Base-by-base conservation (phyloP, 768 basidiomycete species). In the Mycena latifolia region DNA sequence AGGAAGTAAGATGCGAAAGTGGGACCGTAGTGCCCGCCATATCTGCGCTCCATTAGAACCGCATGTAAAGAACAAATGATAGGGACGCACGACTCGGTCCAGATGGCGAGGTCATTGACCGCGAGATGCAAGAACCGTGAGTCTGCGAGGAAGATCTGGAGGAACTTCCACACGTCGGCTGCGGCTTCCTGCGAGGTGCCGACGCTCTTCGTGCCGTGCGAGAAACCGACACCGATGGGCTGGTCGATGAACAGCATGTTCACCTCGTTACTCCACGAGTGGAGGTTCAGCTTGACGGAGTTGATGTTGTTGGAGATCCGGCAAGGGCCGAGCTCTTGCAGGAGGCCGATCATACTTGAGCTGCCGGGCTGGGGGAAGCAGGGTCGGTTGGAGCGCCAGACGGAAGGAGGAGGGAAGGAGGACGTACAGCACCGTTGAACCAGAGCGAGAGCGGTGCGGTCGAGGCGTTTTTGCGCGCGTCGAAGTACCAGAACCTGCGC, bases 281-380 rank as follows among this genome's bases (percentile, higher is more conserved):
- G 83, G 0, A 86, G 84, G 70, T 90, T 90, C 25, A 80, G 71
- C 2, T 77, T 75, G 29, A 89, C 84, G 22, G 78, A 75, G 2
- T 77, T 79, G 64, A 81, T 84, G 71, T 88, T 86, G 69, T 86
- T 87, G 22, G 78, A 85, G 60, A 89, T 86, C 22, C 85, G 79
- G 75, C 93, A 95, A 2, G 93, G 93, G 3, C 93, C 92, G 69
- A 83, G 78, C 74, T 92, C 92, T 84, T 92, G 91, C 65, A 92
- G 84, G n/a, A 92, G 79, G 5, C 91, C 92, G 1, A 90, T 78
- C 78, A 85, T 85, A 41, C 85, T 85, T 2, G 85, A 85, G 69
- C 82, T 83, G 35, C 86, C 86, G 25, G 88, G 88, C 83, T 85
- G 28, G n/a, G n/a, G n/a, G n/a, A 43, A 27, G n/a, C n/a, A n/a